Conservation (phyloP, 129 eudicot genomes). For the Daucus carota region DH1_v3.0 NC_030387.2:28094001-28094500, state of each 20-base stretch:
- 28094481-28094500: background rate
- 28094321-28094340: constrained; percentile 37
- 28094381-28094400: constrained; percentile 27
- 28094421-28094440: background rate
- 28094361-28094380: constrained; percentile 21
- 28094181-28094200: too few species aligned
- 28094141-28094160: too few species aligned
- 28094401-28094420: constrained; percentile 9
- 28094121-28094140: background rate
- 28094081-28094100: too few species aligned
- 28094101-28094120: background rate
- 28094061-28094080: too few species aligned
- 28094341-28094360: constrained; percentile 29
- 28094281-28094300: constrained; percentile 41
- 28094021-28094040: too few species aligned
- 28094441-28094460: too few species aligned
- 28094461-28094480: background rate
- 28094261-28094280: constrained; percentile 37
- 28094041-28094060: too few species aligned
- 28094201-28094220: too few species aligned
- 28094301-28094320: constrained; percentile 43
- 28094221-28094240: background rate
- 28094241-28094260: background rate
- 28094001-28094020: too few species aligned
- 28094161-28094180: constrained; percentile 7